A percentile compares a stretch with the other conserved stretches of the same genome.
Conservation (phyloP, 2,329 filamentous ascomycete genomes). For the Drechmeria coniospora region DNA sequence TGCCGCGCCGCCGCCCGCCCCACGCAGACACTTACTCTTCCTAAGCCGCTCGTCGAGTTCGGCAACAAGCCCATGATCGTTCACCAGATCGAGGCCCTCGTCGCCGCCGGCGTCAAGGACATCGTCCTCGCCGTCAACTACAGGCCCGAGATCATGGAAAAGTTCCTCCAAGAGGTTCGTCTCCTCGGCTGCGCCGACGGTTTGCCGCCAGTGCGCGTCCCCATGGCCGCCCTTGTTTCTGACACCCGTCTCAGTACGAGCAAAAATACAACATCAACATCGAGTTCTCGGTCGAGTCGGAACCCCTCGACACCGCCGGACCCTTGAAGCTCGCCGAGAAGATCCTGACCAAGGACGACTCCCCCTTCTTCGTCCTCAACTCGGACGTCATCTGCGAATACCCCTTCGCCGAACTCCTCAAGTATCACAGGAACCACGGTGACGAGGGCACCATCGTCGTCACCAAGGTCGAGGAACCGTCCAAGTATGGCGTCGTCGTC, state of each 20-base stretch:
- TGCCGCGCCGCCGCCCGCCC: slow-evolving; percentile 6
- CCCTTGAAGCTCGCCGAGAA: slow-evolving; percentile 90
- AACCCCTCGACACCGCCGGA: slow-evolving; percentile 88
- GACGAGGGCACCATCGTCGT: slow-evolving; percentile 96
- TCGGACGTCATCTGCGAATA: slow-evolving; percentile 97
- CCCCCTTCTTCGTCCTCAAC: slow-evolving; percentile 96
- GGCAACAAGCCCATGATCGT: slow-evolving; percentile 99
- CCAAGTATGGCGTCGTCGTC: slow-evolving; percentile 96
- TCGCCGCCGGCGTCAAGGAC: slow-evolving; percentile 86
- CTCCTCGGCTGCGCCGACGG: background rate
- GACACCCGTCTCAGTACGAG: slow-evolving; percentile 49
- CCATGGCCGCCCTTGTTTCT: background rate
- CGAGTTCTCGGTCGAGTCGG: slow-evolving; percentile 90
- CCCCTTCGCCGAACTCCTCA: slow-evolving; percentile 77
- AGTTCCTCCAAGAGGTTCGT: slow-evolving; percentile 69
- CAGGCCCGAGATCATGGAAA: slow-evolving; percentile 94
- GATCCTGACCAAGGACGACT: slow-evolving; percentile 82
- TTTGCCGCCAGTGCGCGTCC: no score
- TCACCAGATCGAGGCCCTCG: slow-evolving; percentile 91
- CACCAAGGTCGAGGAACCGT: slow-evolving; percentile 97
- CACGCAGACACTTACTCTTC: slow-evolving; percentile 76
- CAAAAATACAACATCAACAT: slow-evolving; percentile 87
- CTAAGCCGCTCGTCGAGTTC: slow-evolving; percentile 96
- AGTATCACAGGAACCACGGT: slow-evolving; percentile 86
- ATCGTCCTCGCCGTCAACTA: slow-evolving; percentile 99